Percentiles rank a stretch among this genome's conserved stretches.
phyloP scores from a whole-genome alignment of 2,329 filamentous ascomycete genomes.

The Arthrobotrys entomopaga region DNA sequence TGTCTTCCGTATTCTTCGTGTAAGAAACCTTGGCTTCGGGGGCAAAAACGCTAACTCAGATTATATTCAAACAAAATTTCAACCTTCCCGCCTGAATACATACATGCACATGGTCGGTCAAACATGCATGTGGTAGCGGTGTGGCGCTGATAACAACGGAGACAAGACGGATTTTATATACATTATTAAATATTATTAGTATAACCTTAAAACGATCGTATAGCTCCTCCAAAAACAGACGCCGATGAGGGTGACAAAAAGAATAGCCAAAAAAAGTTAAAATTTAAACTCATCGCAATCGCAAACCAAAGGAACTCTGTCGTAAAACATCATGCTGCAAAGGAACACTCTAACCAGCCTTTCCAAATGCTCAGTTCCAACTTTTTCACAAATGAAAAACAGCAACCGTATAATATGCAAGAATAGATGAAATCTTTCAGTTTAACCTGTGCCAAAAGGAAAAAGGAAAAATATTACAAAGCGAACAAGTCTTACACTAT shows the following conservation, averaged over 20 bases:
- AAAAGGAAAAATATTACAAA: background rate
- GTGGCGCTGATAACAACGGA: background rate
- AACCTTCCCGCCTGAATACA: too few relatives aligned
- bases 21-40: too few relatives aligned
- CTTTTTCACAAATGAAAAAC: constrained; percentile 15
- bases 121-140: background rate
- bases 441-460: background rate
- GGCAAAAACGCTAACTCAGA: too few relatives aligned
- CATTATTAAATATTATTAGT: constrained; percentile 47
- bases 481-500: background rate
- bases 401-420: background rate
- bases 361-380: constrained; percentile 32
- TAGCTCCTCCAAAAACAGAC: background rate
- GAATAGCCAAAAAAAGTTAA: constrained; percentile 1
- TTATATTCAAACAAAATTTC: too few relatives aligned
- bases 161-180: constrained; percentile 14
- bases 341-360: background rate
- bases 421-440: background rate
- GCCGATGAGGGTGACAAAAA: background rate
- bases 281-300: background rate
- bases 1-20: too few relatives aligned
- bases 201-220: background rate
- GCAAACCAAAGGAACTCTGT: background rate
- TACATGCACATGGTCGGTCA: too few relatives aligned
- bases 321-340: constrained; percentile 8